A percentile compares a stretch with the other conserved stretches of the same genome.
Conservation (phyloP, 2,329 filamentous ascomycete genomes). For the Aspergillus spinulosporus region DNA sequence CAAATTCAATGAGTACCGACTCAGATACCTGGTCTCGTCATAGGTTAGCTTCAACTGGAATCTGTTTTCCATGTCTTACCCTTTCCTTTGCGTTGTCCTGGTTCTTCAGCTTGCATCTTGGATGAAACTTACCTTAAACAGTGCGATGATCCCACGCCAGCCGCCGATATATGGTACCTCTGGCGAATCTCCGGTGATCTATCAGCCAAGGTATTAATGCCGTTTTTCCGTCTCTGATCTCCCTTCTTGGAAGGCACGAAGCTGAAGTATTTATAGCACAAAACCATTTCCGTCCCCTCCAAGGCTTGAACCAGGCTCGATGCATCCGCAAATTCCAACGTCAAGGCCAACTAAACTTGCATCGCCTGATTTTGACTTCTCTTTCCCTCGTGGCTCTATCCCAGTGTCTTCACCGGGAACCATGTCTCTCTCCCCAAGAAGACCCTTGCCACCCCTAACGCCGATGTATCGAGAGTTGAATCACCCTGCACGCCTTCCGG, state of each 20-base stretch:
- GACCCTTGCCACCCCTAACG: conserved; percentile 30
- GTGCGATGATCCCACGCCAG: conserved; percentile 33
- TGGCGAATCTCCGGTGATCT: conserved; percentile 32
- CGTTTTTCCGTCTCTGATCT: conserved; percentile 7
- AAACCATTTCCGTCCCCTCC: conserved; percentile 33
- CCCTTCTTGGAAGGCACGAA: conserved; percentile 7
- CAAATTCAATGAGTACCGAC: conserved; percentile 32
- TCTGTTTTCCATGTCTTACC: conserved; percentile 6
- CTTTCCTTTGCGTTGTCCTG: background rate
- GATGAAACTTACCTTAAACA: conserved; percentile 28
- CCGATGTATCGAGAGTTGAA: conserved; percentile 39
- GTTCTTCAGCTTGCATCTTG: background rate
- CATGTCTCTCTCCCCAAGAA: conserved; percentile 35
- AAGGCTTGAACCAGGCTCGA: conserved; percentile 29
- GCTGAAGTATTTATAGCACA: conserved; percentile 29
- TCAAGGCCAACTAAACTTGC: conserved; percentile 24
- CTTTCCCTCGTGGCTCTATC: conserved; percentile 31
- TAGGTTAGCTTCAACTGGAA: conserved; percentile 35
- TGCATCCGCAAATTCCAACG: conserved; percentile 30
- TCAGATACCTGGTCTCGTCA: conserved; percentile 36
- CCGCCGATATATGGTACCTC: conserved; percentile 32
- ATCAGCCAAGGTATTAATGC: conserved; percentile 39
- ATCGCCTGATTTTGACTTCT: conserved; percentile 35
- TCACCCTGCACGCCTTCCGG: conserved; percentile 31
- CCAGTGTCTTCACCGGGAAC: conserved; percentile 31